Evolutionary conservation across 257 asterid genomes (phyloP), one percentile per base, ranked within the genome.

Genomic region (Cruciata laevipes): DNA sequence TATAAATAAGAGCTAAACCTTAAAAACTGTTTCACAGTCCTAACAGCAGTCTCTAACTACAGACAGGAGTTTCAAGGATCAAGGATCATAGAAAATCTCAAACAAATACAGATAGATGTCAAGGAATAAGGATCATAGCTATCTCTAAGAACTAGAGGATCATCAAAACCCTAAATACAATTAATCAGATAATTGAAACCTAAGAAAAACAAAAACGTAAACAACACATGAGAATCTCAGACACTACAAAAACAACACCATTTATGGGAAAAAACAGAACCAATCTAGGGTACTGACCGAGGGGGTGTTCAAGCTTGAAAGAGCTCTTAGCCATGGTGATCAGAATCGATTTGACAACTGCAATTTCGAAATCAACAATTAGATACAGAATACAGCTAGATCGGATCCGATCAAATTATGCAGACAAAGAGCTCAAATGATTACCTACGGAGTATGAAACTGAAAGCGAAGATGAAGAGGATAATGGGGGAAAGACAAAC

Each of bases 291-390:
- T 23, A 71, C 24, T 12, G 67, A 79, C 83, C 83, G 49, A 72
- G 83, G 20, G 83, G 83, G 33, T 79, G 80, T 69, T 79, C 80
- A 25, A 79, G 72, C 76, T 79, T 79, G 78, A 79, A 79, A 73
- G 83, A 72, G 69, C 78, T 75, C 66, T 79, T 79, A 21, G 83
- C 80, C 83, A 79, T 79, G 65, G 61, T 79, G 64, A 65, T 37
- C 53, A 30, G 52, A 21, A 57, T 59, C 52, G 17, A 6, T 49
- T 32, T 23, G 32, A 6, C 11, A 14, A 24, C 68, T 14, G 33
- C 77, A 67, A 44, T 44, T 47, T 20, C 4, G 21, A 32, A 37
- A 33, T 14, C 9, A 58, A n/a, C 20, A 59, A 33, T 51, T 16
- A 67, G 42, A 37, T 21, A 11, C 3, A 7, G 20, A 30, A 12